phyloP scores from a whole-genome alignment of 176 grass and related monocot species.

The Themeda triandra region DNA sequence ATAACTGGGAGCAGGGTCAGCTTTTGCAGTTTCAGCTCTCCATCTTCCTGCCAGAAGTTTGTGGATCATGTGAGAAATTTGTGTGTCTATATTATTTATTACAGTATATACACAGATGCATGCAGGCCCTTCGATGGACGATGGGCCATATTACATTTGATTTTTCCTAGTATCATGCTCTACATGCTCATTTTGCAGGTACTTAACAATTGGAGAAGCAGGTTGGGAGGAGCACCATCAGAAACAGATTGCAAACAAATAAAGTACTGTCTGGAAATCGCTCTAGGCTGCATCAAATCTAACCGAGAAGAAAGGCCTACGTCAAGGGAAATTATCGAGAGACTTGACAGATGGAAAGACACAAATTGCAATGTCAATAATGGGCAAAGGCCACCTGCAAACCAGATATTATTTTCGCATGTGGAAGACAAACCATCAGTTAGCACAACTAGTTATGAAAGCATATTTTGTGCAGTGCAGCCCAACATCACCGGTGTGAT shows the following conservation, averaged over 20 bases:
- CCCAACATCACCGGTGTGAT: constrained; percentile 16
- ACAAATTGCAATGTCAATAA: neutral
- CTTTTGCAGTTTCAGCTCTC: neutral
- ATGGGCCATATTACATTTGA: too few relatives aligned
- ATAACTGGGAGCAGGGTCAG: neutral
- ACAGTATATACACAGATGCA: too few relatives aligned
- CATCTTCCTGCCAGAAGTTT: neutral
- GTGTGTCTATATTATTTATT: too few relatives aligned
- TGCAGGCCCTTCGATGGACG: too few relatives aligned
- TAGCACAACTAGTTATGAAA: too few relatives aligned
- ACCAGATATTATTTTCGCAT: neutral
- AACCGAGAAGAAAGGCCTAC: neutral
- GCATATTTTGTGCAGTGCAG: constrained; percentile 31
- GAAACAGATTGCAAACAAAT: neutral
- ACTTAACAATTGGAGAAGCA: neutral
- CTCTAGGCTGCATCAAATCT: neutral
- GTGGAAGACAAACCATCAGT: neutral
- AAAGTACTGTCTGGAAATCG: neutral
- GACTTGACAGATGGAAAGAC: neutral
- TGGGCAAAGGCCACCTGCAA: neutral
- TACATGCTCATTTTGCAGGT: neutral
- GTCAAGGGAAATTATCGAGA: neutral
- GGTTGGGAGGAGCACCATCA: neutral
- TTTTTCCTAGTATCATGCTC: neutral
- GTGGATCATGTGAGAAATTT: neutral